Evolutionary conservation across 73 alveolate genomes (phyloP), one percentile per base, ranked within the genome.

Genomic region (Durusdinium trenchii): DNA sequence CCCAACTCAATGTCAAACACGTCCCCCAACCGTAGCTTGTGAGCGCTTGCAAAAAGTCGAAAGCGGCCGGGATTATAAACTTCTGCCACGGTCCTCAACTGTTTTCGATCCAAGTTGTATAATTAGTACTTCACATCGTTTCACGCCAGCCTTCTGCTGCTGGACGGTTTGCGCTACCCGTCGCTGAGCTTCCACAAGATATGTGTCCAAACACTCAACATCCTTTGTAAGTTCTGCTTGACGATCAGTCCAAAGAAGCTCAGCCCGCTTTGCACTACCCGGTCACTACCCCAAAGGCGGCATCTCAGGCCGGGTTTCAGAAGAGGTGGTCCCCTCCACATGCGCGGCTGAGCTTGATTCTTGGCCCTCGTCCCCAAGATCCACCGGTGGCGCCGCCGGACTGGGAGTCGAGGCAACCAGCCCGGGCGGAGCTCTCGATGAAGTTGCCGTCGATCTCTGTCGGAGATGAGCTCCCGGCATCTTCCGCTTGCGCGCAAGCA

Each of bases 1-100:
- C 85, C 96, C 16, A 89, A 51, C 32, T 35, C 73, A 20, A 89
- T 14, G 35, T 89, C 86, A 35, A 89, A 89, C 0, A 86, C 84
- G 0, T 46, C 36, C 0, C 86, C 86, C 0, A 86, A 50, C 0
- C 73, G 62, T 0, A 89, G 86, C 0, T 86, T 52, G n/a, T 3
- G 46, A 36, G 20, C 6, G 12, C 30, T 51, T 12, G 96, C 38
- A 0, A 26, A 38, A 0, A 50, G 9, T 0, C n/a, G 14, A 40
- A 89, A 64, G 30, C 86, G 26, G 6, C 35, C n/a, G 1, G 96
- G 96, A 45, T 89, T 89, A 51, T 69, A 86, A 36, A 86, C 81
- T 54, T 86, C 95, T 12, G 82, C 75, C 16, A 57, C 62, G 1
- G 81, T 54, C 82, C 30, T 26, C 64, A 86, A 45, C 43, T 50